These are phyloP conservation scores for Colletotrichum sp. DNA, from an alignment of 2,329 filamentous ascomycete genomes.

Conservation along the genomic window DNA sequence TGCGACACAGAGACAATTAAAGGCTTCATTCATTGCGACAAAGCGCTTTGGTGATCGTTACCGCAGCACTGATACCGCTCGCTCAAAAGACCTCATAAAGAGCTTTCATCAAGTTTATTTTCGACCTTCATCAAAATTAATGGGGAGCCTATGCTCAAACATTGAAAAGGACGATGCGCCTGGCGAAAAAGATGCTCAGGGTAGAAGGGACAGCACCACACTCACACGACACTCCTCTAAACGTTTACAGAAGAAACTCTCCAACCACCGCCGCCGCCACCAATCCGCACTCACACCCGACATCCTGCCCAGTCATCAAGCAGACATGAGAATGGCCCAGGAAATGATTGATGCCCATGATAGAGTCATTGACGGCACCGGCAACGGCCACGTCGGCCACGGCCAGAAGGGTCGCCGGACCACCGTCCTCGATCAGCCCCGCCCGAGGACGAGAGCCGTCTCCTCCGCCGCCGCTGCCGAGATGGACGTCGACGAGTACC, in stretches of 20 bases:
- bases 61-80: not conserved
- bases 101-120: not conserved
- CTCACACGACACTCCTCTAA: slow-evolving; percentile 7
- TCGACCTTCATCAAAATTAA: not conserved
- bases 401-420: not conserved
- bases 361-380: not conserved
- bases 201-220: slow-evolving; percentile 9
- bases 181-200: slow-evolving; percentile 21
- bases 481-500: slow-evolving; percentile 32
- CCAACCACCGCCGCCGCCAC: not conserved
- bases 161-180: slow-evolving; percentile 20
- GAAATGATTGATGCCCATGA: slow-evolving; percentile 21
- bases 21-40: not conserved
- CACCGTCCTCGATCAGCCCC: not conserved
- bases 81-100: not conserved
- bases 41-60: not conserved
- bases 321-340: slow-evolving; percentile 9
- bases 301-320: not conserved
- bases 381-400: not conserved
- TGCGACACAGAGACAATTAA: not conserved
- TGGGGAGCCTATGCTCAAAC: slow-evolving; percentile 23
- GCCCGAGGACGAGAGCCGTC: not conserved
- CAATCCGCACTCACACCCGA: not conserved
- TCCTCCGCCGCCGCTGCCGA: not conserved
- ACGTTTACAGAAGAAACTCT: slow-evolving; percentile 12